phyloP scores from a whole-genome alignment of 2,329 filamentous ascomycete species.

The Tolypocladium amazonense region DNA sequence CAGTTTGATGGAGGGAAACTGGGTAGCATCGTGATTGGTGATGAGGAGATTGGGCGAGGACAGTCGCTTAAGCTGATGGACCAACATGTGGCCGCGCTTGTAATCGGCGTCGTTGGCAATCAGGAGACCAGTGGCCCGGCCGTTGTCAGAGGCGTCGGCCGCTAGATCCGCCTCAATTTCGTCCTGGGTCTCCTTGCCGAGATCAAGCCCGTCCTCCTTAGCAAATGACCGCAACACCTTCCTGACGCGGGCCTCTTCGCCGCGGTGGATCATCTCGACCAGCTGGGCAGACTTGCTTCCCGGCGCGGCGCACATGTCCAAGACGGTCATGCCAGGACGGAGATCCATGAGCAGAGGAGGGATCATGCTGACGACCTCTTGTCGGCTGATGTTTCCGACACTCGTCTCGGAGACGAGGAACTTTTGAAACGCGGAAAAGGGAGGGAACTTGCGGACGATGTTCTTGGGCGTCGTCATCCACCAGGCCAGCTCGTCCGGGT shows the following conservation, averaged over 20 bases:
- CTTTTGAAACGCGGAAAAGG: slow-evolving; percentile 92
- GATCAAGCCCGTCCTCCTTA: slow-evolving; percentile 46
- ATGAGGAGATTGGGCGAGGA: slow-evolving; percentile 95
- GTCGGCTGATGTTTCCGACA: slow-evolving; percentile 93
- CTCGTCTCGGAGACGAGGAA: slow-evolving; percentile 96
- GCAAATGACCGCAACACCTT: slow-evolving; percentile 57
- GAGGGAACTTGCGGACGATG: slow-evolving; percentile 83
- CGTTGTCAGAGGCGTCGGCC: slow-evolving; percentile 59
- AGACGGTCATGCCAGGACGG: slow-evolving; percentile 78
- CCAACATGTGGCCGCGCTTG: slow-evolving; percentile 91
- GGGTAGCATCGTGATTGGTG: slow-evolving; percentile 93
- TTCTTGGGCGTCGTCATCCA: slow-evolving; percentile 98
- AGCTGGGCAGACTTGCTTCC: slow-evolving; percentile 96
- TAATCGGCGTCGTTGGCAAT: slow-evolving; percentile 97
- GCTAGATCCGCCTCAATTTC: slow-evolving; percentile 41
- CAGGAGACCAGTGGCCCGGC: slow-evolving; percentile 79
- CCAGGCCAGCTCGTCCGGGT: slow-evolving; percentile 91
- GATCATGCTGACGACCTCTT: slow-evolving; percentile 99
- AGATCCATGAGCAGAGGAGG: slow-evolving; percentile 89
- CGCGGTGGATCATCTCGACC: slow-evolving; percentile 84
- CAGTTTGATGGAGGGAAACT: slow-evolving; percentile 89
- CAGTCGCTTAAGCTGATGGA: slow-evolving; percentile 94
- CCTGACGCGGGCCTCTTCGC: slow-evolving; percentile 78
- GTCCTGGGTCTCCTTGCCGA: slow-evolving; percentile 35
- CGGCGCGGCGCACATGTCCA: slow-evolving; percentile 93